Percentiles rank a stretch among this genome's conserved stretches.
Evolutionary conservation across 2,329 filamentous ascomycete genomes (phyloP).

Genomic region (Zymoseptoria ardabiliae): DNA sequence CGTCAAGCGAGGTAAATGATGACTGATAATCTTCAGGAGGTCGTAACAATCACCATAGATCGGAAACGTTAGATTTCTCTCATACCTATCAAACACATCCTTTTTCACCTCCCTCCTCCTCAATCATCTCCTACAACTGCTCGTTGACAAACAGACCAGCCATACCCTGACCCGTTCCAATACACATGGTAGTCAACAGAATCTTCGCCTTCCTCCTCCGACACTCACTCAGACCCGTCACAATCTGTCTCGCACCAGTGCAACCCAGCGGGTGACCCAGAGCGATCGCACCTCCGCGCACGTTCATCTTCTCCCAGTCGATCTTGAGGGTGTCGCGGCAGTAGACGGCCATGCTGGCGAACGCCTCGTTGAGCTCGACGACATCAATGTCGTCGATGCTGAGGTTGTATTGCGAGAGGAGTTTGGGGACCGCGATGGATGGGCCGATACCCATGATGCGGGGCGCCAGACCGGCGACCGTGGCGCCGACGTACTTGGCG

Average conservation of each 20-base stretch:
- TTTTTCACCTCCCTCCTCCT: background rate
- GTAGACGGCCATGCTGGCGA: constrained; percentile 96
- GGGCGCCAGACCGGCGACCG: constrained; percentile 80
- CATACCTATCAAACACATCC: background rate
- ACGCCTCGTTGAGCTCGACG: constrained; percentile 94
- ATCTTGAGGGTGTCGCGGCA: constrained; percentile 59
- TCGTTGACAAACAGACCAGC: constrained; percentile 60
- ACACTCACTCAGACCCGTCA: constrained; percentile 55
- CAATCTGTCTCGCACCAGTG: constrained; percentile 73
- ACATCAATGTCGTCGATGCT: constrained; percentile 78
- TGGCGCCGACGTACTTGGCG: constrained; percentile 89
- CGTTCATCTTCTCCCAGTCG: constrained; percentile 71
- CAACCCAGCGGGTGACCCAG: constrained; percentile 75
- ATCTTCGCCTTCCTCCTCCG: constrained; percentile 29
- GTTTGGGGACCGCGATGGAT: constrained; percentile 65
- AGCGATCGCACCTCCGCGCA: constrained; percentile 73
- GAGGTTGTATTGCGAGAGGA: constrained; percentile 72
- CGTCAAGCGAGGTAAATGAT: too few species aligned
- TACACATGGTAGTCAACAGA: constrained; percentile 84
- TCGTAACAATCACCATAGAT: too few species aligned
- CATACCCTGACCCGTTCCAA: constrained; percentile 61
- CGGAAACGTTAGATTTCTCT: background rate
- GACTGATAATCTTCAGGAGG: too few species aligned
- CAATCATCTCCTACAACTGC: constrained; percentile 35
- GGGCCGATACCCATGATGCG: constrained; percentile 96